Base-by-base conservation (phyloP, 768 basidiomycete genomes). In the Chalciporus piperatus region DNA sequence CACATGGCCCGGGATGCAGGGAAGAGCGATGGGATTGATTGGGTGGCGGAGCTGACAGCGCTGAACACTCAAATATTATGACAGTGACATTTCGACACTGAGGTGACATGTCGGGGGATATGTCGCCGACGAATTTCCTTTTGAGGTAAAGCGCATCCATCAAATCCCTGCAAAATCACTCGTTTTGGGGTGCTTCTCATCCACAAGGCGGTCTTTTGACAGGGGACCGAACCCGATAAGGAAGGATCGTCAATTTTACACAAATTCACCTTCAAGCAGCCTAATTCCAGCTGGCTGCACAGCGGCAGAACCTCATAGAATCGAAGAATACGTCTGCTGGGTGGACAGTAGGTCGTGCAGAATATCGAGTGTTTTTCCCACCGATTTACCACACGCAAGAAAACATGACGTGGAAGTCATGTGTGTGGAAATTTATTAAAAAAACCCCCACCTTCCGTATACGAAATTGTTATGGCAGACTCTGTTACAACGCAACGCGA, bases 401-500 rank as follows among this genome's bases (percentile, higher is more conserved):
- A 51, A 59, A 52, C 52, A 43, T 61, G 62, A 69, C 61, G 56
- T 62, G 57, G 57, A 61, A 64, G 59, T 61, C 48, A 63, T 59
- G 63, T 58, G 63, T 58, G 65, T 61, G 59, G 57, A 63, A 64
- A 58, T 63, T 61, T 63, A 74, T 75, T 71, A 72, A 74, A 73
- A 56, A 72, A 73, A 70, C 62, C 70, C 69, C 72, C 69, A 72
- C 73, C 71, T 69, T 70, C 67, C 67, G 59, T 63, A 70, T 70
- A 69, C 65, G 67, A 68, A 68, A 68, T 70, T 61, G 54, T 70
- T 69, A 69, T 69, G 68, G 69, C 68, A 69, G 66, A 67, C 63
- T 65, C 66, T 67, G 69, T 70, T 71, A 70, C 67, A 67, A 73
- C 72, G 74, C 79, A 80, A 76, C 74, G 68, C 76, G 82, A 83